phyloP scores from a whole-genome alignment of 371 early-diverging fungal genomes.

The Rhizopus delemar region DNA sequence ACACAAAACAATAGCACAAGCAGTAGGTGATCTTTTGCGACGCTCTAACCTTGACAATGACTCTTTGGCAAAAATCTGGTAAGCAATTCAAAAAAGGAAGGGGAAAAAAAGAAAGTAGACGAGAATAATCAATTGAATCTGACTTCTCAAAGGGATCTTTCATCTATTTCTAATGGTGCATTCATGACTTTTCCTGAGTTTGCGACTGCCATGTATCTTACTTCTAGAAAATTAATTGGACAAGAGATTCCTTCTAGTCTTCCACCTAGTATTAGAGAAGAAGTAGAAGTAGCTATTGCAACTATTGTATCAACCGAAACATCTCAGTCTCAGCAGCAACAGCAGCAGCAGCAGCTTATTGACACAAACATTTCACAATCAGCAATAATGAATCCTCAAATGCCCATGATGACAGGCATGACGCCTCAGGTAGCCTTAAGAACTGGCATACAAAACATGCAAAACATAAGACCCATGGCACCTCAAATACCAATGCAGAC shows the following conservation, averaged over 20 bases:
- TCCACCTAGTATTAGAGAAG: conserved; percentile 45
- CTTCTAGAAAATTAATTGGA: conserved; percentile 47
- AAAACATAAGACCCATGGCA: conserved; percentile 14
- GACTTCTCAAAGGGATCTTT: conserved; percentile 40
- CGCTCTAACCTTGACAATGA: conserved; percentile 49
- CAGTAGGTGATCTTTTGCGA: conserved; percentile 42
- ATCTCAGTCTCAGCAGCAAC: conserved; percentile 23
- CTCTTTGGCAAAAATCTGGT: conserved; percentile 54
- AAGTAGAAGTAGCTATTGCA: conserved; percentile 53
- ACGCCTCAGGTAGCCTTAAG: conserved; percentile 6
- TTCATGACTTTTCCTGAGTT: conserved; percentile 59
- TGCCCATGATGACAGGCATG: conserved; percentile 31
- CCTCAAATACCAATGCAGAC: conserved; percentile 24
- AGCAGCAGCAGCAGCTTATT: conserved; percentile 24
- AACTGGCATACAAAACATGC: conserved; percentile 2
- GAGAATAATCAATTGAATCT: neutral
- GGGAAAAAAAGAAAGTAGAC: neutral
- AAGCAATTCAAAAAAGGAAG: conserved; percentile 5
- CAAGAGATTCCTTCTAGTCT: conserved; percentile 52
- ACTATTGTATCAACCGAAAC: conserved; percentile 48
- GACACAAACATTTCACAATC: conserved; percentile 10
- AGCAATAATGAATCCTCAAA: conserved; percentile 26
- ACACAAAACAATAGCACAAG: conserved; percentile 30
- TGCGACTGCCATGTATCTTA: conserved; percentile 62
- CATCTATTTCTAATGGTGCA: conserved; percentile 44